Evolutionary conservation across 768 basidiomycete species (phyloP).

Genomic region (Clitopilus hobsonii): DNA sequence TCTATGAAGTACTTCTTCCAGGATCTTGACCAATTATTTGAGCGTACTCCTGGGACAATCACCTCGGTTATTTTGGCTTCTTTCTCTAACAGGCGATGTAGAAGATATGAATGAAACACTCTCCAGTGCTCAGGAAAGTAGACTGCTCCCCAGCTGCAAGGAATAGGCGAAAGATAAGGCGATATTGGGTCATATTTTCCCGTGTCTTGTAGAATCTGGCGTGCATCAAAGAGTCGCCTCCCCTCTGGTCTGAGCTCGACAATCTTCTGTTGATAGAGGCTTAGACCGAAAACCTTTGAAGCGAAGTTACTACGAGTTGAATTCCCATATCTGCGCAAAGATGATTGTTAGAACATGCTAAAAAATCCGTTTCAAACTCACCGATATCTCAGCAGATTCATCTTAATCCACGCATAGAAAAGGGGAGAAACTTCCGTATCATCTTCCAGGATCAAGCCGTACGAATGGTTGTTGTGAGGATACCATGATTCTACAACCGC

Average conservation of each 20-base stretch:
- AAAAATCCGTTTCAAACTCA: constrained; percentile 18
- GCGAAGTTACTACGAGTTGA: constrained; percentile 30
- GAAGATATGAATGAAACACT: constrained; percentile 78
- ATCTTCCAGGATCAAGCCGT: constrained; percentile 80
- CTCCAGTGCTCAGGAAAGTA: constrained; percentile 90
- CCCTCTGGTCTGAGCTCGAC: constrained; percentile 69
- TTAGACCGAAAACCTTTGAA: constrained; percentile 67
- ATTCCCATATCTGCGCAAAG: constrained; percentile 50
- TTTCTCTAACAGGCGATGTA: constrained; percentile 58
- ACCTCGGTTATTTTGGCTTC: constrained; percentile 29
- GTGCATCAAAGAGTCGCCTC: constrained; percentile 64
- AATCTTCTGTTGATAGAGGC: constrained; percentile 83
- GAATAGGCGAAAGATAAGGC: constrained; percentile 83
- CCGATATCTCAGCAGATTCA: constrained; percentile 75
- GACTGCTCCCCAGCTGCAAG: constrained; percentile 89
- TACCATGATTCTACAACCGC: constrained; percentile 92
- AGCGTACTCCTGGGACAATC: constrained; percentile 73
- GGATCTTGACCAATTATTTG: constrained; percentile 74
- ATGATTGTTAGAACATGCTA: constrained; percentile 1
- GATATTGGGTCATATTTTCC: constrained; percentile 40
- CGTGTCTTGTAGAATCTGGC: constrained; percentile 42
- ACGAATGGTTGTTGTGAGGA: constrained; percentile 64
- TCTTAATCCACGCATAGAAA: constrained; percentile 84
- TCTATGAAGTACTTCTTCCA: constrained; percentile 94
- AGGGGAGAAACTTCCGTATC: constrained; percentile 82